Conservation (phyloP, 2,329 filamentous ascomycete genomes). For the Dactylellina cionopaga region DNA sequence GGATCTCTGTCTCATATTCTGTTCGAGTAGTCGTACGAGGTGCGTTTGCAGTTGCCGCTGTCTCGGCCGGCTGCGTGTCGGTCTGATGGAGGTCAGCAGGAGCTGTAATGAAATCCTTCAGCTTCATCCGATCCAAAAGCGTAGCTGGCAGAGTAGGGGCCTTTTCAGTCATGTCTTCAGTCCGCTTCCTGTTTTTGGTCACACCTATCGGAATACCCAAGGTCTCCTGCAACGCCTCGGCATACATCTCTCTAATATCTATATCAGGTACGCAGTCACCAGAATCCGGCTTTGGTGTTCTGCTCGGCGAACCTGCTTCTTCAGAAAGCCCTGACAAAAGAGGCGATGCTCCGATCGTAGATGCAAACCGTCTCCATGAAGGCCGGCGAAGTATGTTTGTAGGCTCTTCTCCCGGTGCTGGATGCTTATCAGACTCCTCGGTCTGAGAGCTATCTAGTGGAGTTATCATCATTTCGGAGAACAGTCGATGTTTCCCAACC, state of each 20-base stretch:
- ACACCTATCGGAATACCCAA: conserved; percentile 18
- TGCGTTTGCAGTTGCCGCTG: background rate
- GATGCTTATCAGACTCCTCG: conserved; percentile 7
- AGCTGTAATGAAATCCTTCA: conserved; percentile 35
- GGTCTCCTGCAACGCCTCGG: conserved; percentile 38
- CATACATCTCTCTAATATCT: conserved; percentile 33
- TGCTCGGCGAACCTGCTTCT: conserved; percentile 13
- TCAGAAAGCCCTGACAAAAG: conserved; percentile 41
- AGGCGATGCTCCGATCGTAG: conserved; percentile 31
- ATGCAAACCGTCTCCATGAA: conserved; percentile 46
- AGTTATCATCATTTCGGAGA: conserved; percentile 34
- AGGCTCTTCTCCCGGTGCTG: conserved; percentile 15
- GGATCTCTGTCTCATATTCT: conserved; percentile 41
- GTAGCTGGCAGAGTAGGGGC: conserved; percentile 12
- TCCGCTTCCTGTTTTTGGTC: conserved; percentile 20
- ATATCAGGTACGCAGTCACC: conserved; percentile 19
- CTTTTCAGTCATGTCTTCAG: conserved; percentile 5
- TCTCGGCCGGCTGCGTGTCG: background rate
- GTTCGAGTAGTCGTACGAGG: conserved; percentile 21
- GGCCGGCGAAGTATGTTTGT: conserved; percentile 32
- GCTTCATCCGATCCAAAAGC: conserved; percentile 13
- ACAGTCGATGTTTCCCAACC: conserved; percentile 35
- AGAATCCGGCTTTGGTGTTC: conserved; percentile 10
- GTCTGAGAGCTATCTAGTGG: conserved; percentile 30
- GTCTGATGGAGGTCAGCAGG: conserved; percentile 15